Base-by-base conservation (phyloP, 2,329 filamentous ascomycete genomes). In the Xylaria sp. region DNA sequence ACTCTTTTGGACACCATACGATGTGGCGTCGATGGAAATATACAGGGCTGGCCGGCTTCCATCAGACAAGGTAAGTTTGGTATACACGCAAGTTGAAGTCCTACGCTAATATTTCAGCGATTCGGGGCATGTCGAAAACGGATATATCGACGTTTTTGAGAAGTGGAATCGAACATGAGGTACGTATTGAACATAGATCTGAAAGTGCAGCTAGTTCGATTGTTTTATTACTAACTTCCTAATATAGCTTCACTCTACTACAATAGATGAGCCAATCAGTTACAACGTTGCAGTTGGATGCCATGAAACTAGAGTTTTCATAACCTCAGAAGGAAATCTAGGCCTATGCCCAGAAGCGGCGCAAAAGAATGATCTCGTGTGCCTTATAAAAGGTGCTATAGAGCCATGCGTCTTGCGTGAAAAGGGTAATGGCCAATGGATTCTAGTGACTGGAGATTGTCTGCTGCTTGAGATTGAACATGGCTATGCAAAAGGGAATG, bases 371-470 rank as follows among this genome's bases (percentile, higher is more conserved):
- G 61, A 63, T 20, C 39, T 63, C n/a, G 53, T 63, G 22, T 49
- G 39, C n/a, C 31, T 63, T 31, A 17, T 63, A 10, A 42, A 25
- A 25, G 61, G 61, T 33, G 36, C 61, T 47, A 25, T 63, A 3
- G 45, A 39, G 10, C 61, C 61, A 13, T 63, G 61, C 45, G 20
- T 63, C 5, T 7, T 63, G 22, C 61, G 61, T 4, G 17, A 50
- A 33, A 57, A 1, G 3, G n/a, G n/a, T n/a, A 20, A n/a, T 7
- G 20, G 22, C 22, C 10, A 7, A 29, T 63, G 61, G 61, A 27
- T 5, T 9, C 10, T 63, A 2, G 22, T 58, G 13, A 58, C 53
- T 13, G 61, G 61, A 7, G 33, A 51, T 11, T 57, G 44, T 13
- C 2, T 47, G 9, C 20, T 62, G 15, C 56, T 39, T 36, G 27